Conservation (phyloP, 345 rosid genomes). For the Acer negundo region DNA sequence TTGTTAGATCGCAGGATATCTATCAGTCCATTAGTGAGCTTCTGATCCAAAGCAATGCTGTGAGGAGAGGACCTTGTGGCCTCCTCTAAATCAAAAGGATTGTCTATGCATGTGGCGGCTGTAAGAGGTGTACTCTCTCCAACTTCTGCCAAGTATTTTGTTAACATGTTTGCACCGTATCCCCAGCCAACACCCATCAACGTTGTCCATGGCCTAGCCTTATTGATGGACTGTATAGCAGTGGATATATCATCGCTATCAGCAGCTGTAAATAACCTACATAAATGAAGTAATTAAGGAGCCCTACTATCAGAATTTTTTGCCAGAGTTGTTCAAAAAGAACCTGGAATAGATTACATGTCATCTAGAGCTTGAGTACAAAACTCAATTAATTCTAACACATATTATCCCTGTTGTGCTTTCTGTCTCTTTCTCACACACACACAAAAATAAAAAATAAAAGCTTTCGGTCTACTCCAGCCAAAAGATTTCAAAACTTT, state of each 20-base stretch:
- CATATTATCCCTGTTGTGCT: not conserved
- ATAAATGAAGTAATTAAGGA: constrained; percentile 38
- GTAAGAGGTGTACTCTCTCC: constrained; percentile 84
- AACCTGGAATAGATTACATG: constrained; percentile 1
- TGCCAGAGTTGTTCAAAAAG: not conserved
- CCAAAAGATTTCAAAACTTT: not conserved
- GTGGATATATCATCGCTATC: constrained; percentile 92
- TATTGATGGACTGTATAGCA: constrained; percentile 68
- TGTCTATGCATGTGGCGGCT: constrained; percentile 87
- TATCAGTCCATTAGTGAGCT: constrained; percentile 69
- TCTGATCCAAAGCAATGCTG: constrained; percentile 49
- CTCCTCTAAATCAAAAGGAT: constrained; percentile 94
- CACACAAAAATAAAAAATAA: too few relatives aligned
- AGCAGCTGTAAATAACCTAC: constrained; percentile 97
- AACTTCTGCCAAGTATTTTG: constrained; percentile 85
- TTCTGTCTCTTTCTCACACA: too few relatives aligned
- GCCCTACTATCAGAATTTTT: constrained; percentile 36
- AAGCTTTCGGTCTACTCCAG: not conserved
- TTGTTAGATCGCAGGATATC: constrained; percentile 79
- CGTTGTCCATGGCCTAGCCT: constrained; percentile 91
- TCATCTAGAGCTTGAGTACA: not conserved
- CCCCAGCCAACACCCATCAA: constrained; percentile 86
- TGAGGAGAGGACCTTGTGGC: constrained; percentile 62
- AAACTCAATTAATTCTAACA: not conserved
- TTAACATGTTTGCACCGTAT: constrained; percentile 90